A percentile compares a stretch with the other conserved stretches of the same genome.
phyloP scores from a whole-genome alignment of 306 rosid species.

The Rubus idaeus region DNA sequence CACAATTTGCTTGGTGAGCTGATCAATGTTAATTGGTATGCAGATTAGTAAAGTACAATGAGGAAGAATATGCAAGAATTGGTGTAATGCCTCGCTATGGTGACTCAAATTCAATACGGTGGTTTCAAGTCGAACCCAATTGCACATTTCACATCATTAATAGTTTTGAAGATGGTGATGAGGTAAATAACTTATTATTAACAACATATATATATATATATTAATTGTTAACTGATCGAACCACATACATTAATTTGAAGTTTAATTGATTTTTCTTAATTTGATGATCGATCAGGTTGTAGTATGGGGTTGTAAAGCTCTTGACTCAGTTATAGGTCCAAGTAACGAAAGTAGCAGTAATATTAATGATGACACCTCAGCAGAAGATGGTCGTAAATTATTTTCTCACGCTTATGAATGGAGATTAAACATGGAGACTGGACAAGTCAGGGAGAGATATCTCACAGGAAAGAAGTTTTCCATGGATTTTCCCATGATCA shows the following conservation, averaged over 20 bases:
- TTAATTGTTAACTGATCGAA: background rate
- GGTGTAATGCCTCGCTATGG: conserved; percentile 81
- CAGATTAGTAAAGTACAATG: conserved; percentile 49
- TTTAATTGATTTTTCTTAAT: no score
- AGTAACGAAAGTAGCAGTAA: background rate
- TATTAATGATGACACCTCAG: background rate
- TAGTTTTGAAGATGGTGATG: conserved; percentile 57
- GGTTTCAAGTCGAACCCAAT: conserved; percentile 68
- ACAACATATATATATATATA: background rate
- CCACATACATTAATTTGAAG: background rate
- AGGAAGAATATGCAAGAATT: conserved; percentile 58
- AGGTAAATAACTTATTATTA: conserved; percentile 36
- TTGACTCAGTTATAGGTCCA: conserved; percentile 39
- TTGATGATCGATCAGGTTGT: conserved; percentile 50
- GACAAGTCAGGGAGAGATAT: conserved; percentile 49
- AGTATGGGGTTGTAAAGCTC: conserved; percentile 73
- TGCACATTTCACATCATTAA: conserved; percentile 68
- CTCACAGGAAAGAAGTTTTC: conserved; percentile 27
- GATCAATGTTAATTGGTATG: conserved; percentile 7
- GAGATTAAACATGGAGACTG: conserved; percentile 60
- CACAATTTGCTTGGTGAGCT: background rate
- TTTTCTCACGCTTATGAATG: conserved; percentile 54
- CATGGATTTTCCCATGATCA: conserved; percentile 75
- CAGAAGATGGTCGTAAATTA: conserved; percentile 14
- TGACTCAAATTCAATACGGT: conserved; percentile 48